Evolutionary conservation across 2,329 filamentous ascomycete species (phyloP).

Genomic region (Sordariomycetes sp.): DNA sequence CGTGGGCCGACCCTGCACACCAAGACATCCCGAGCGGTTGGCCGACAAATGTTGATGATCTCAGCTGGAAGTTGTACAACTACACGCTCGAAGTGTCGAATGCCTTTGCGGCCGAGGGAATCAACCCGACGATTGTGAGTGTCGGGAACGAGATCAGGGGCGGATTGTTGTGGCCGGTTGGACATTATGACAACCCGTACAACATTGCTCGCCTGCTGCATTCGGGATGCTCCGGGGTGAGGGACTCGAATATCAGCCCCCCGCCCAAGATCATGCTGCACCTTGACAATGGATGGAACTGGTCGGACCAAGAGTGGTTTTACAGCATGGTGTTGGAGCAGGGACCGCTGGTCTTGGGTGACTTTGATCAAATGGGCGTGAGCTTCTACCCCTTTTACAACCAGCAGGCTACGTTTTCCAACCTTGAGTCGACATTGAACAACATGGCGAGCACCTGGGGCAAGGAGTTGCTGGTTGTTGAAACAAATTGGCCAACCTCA

Average conservation of each 20-base stretch:
- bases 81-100: conserved; percentile 58
- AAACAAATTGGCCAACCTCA: conserved; percentile 60
- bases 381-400: conserved; percentile 69
- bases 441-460: conserved; percentile 53
- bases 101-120: conserved; percentile 43
- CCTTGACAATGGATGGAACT: conserved; percentile 68
- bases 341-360: conserved; percentile 37
- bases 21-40: conserved; percentile 56
- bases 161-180: conserved; percentile 59
- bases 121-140: conserved; percentile 53
- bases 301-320: conserved; percentile 55
- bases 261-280: conserved; percentile 66
- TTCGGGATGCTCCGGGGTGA: conserved; percentile 54
- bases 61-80: conserved; percentile 56
- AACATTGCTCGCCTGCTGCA: conserved; percentile 58
- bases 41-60: conserved; percentile 47
- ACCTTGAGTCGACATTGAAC: conserved; percentile 43
- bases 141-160: conserved; percentile 67
- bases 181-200: conserved; percentile 40
- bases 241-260: conserved; percentile 46
- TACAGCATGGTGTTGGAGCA: conserved; percentile 48
- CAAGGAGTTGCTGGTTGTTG: conserved; percentile 60
- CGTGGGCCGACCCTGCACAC: conserved; percentile 59
- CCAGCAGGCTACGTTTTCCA: conserved; percentile 45
- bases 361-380: conserved; percentile 65